Percentiles rank a stretch among this genome's conserved stretches.
Conservation (phyloP, 176 grass and related monocot species). For the Thalia dealbata region DNA sequence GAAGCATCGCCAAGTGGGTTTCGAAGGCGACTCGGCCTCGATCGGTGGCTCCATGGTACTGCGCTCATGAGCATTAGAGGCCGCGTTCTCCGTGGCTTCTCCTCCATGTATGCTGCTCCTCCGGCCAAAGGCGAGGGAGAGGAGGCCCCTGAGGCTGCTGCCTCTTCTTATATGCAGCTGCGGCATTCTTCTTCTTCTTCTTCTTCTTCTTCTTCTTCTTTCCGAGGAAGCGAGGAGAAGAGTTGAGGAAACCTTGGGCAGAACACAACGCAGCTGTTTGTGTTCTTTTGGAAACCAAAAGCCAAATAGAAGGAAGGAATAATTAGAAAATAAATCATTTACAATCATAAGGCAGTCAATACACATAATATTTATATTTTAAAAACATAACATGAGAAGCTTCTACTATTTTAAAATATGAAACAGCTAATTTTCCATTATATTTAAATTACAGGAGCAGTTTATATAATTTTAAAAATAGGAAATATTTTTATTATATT, state of each 20-base stretch:
- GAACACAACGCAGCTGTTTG: too few species aligned
- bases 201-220: too few species aligned
- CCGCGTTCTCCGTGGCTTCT: background rate
- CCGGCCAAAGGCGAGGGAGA: background rate
- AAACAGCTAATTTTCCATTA: too few species aligned
- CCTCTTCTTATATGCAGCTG: background rate
- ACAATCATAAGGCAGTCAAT: too few species aligned
- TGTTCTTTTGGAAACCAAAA: background rate
- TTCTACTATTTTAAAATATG: too few species aligned
- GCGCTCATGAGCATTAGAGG: background rate
- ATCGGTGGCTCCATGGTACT: background rate
- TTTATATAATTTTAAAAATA: too few species aligned
- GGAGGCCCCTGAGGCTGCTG: background rate
- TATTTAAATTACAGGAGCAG: too few species aligned
- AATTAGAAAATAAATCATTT: too few species aligned
- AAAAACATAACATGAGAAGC: too few species aligned
- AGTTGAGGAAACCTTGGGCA: too few species aligned
- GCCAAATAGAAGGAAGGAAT: background rate
- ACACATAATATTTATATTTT: too few species aligned
- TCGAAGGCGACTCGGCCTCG: background rate
- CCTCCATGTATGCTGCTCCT: background rate
- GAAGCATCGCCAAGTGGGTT: conserved; percentile 16
- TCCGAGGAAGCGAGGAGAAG: background rate
- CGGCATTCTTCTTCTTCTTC: conserved; percentile 14
- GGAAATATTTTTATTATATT: too few species aligned